Evolutionary conservation across 169 alveolate genomes (phyloP).

Genomic region (Gregarina niphandrodes): DNA sequence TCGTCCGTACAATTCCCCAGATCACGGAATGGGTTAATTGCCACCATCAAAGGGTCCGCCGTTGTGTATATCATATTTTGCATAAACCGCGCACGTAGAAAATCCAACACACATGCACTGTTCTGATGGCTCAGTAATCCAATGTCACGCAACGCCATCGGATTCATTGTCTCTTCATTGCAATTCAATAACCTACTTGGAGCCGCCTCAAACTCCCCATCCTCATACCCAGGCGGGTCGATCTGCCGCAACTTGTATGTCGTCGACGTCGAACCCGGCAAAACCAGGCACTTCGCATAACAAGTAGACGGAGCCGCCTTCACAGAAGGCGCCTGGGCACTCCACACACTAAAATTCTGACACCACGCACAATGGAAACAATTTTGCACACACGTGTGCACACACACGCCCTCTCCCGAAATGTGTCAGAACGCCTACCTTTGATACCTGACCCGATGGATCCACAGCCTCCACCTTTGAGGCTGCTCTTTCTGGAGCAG

Average conservation of each 20-base stretch:
- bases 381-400: too few relatives aligned
- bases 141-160: constrained; percentile 60
- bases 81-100: constrained; percentile 17
- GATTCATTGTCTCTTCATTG: constrained; percentile 17
- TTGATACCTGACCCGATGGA: not conserved
- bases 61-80: constrained; percentile 22
- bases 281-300: constrained; percentile 4
- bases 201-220: constrained; percentile 7
- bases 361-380: too few relatives aligned
- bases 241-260: constrained; percentile 1
- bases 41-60: constrained; percentile 64
- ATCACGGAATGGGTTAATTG: constrained; percentile 57
- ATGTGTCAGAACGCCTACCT: not conserved
- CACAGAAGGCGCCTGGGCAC: constrained; percentile 8
- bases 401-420: too few relatives aligned
- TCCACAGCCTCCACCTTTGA: not conserved
- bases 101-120: constrained; percentile 54
- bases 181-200: constrained; percentile 4
- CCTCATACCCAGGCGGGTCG: constrained; percentile 6
- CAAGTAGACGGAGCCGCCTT: constrained; percentile 4
- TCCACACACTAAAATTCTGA: constrained; percentile 4
- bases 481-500: too few relatives aligned
- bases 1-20: constrained; percentile 48
- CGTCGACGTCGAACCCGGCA: constrained; percentile 4
- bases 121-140: constrained; percentile 56